Evolutionary conservation across 2,329 filamentous ascomycete genomes (phyloP).

Genomic region (Acrocalymma vagum): DNA sequence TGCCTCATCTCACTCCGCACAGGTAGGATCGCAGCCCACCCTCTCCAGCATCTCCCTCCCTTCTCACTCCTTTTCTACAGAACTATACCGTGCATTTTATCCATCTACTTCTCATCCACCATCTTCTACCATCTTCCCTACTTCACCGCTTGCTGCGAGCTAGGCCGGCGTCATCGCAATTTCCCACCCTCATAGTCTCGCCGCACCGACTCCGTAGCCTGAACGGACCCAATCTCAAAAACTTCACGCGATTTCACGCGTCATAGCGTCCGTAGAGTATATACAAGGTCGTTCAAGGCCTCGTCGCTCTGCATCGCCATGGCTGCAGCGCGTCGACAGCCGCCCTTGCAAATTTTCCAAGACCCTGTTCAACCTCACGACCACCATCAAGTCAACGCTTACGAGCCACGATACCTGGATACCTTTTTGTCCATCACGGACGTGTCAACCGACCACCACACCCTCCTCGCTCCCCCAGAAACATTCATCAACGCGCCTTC

Average conservation of each 20-base stretch:
- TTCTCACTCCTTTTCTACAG: conserved; percentile 26
- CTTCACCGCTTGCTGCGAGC: conserved; percentile 17
- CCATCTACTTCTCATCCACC: conserved; percentile 26
- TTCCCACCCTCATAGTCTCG: conserved; percentile 30
- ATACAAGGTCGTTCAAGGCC: conserved; percentile 38
- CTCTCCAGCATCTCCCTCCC: conserved; percentile 30
- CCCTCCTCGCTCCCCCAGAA: conserved; percentile 71
- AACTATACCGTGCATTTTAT: conserved; percentile 21
- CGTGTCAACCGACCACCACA: conserved; percentile 65
- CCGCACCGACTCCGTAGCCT: conserved; percentile 34
- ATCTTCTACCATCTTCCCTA: conserved; percentile 23
- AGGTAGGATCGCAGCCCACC: conserved; percentile 38
- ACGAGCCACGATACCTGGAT: conserved; percentile 63
- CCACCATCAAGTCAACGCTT: conserved; percentile 53
- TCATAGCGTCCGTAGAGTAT: conserved; percentile 42
- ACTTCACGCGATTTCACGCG: conserved; percentile 51
- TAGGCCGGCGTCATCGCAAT: conserved; percentile 45
- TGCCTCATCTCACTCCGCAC: conserved; percentile 38
- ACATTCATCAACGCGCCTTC: conserved; percentile 66
- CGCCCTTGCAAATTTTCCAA: conserved; percentile 66
- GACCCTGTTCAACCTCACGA: conserved; percentile 57
- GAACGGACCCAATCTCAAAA: conserved; percentile 29
- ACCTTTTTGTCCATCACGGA: conserved; percentile 52
- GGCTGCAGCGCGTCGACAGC: conserved; percentile 65
- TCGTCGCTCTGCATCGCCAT: conserved; percentile 46